Evolutionary conservation across 1,284 basidiomycete genomes (phyloP).

Genomic region (Trichosporon faecale): DNA sequence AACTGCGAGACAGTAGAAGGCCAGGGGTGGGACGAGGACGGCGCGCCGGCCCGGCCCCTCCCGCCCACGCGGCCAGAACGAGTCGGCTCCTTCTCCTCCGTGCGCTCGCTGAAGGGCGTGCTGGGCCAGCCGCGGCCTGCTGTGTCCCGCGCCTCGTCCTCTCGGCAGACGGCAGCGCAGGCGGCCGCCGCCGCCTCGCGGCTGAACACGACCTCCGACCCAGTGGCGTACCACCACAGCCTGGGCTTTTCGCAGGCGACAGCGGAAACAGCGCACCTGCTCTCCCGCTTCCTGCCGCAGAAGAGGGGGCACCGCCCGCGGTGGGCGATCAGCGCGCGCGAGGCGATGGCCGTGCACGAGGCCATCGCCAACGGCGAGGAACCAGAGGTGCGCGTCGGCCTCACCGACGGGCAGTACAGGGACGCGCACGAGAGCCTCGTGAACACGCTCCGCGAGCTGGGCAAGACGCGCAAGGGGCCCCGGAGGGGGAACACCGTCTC

Average conservation of each 20-base stretch:
- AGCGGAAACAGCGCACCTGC: slow-evolving; percentile 42
- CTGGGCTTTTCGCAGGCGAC: slow-evolving; percentile 36
- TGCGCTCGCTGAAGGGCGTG: slow-evolving; percentile 26
- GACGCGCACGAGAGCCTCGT: slow-evolving; percentile 44
- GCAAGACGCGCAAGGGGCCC: slow-evolving; percentile 11
- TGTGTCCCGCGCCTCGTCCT: not conserved
- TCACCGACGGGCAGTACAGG: slow-evolving; percentile 46
- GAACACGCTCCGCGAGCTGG: slow-evolving; percentile 33
- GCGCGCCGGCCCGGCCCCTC: not conserved
- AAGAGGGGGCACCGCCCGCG: slow-evolving; percentile 28
- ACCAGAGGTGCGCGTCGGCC: slow-evolving; percentile 27
- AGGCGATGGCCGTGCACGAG: slow-evolving; percentile 18
- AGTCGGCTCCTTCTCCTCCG: slow-evolving; percentile 29
- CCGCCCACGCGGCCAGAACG: slow-evolving; percentile 14
- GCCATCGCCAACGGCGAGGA: slow-evolving; percentile 23
- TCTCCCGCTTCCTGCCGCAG: slow-evolving; percentile 41
- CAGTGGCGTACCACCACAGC: slow-evolving; percentile 42
- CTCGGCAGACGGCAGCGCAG: slow-evolving; percentile 30
- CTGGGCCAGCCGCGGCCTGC: slow-evolving; percentile 5
- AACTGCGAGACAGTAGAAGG: slow-evolving; percentile 40
- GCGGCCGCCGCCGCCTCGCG: slow-evolving; percentile 33
- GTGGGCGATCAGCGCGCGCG: slow-evolving; percentile 29
- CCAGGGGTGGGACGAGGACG: slow-evolving; percentile 33
- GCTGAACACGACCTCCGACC: slow-evolving; percentile 39
- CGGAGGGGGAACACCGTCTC: not conserved